Evolutionary conservation across 768 basidiomycete genomes (phyloP), one percentile per base, ranked within the genome.

Genomic region (Suillus hirtellus): DNA sequence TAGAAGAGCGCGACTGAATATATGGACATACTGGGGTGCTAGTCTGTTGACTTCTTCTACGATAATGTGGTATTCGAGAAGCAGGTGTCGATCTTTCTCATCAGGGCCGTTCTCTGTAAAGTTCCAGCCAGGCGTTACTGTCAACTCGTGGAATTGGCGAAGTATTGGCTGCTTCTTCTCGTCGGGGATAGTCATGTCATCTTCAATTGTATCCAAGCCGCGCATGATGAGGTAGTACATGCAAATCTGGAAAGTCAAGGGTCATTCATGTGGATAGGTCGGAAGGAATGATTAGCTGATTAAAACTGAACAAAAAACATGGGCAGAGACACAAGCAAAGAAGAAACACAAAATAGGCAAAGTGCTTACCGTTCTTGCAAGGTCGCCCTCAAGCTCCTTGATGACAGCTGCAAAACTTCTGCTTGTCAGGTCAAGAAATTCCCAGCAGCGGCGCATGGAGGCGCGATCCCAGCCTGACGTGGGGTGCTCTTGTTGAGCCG

Each of bases 131-230:
- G 91, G 88, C 4, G 87, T 86, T 27, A 90, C 79, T 5, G 91
- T 89, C 68, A 89, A 86, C 69, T 86, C 75, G 78, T 96, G 89
- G 77, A 98, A 95, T 1, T 86, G 77, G 11, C 93, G 87, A 40
- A 99, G 82, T 35, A 98, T 70, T 3, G 93, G 89, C 60, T 95
- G 92, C 73, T 99, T 99, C 69, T 89, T 75, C 19, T 86, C 79
- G 75, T 95, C 93, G 0, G 92, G 83, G 62, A 99, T 86, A 0
- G 95, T 92, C 95, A 98, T 98, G 79, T 99, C 96, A 75, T 99
- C 96, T 75, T 99, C 96, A 66, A 99, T 86, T 4, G 96, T 99
- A 75, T 99, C 96, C n/a, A 98, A 81, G 6, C 88, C 97, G 24
- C 96, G 87, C 7, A 99, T 83, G 6, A 96, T 91, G 49, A 99